Conservation (phyloP, 2,329 filamentous ascomycete species). For the Claviceps cyperi region DNA sequence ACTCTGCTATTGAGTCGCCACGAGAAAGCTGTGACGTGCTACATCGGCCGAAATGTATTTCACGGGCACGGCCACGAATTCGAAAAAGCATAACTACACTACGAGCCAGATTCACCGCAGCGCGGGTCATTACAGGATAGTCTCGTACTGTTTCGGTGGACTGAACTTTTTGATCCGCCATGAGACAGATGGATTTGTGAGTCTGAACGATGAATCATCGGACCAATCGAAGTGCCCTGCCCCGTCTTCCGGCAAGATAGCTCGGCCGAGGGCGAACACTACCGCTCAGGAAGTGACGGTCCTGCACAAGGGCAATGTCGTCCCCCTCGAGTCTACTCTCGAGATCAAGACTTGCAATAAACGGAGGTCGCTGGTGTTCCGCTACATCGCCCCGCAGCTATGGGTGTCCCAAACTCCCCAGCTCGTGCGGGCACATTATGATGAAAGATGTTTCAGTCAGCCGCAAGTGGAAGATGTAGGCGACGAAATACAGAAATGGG, state of each 20-base stretch:
- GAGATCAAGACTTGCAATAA: constrained; percentile 30
- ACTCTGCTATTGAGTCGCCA: constrained; percentile 25
- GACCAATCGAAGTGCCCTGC: constrained; percentile 13
- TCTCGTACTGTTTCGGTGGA: constrained; percentile 27
- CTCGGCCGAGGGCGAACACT: not conserved
- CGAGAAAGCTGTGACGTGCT: constrained; percentile 14
- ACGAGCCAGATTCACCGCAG: constrained; percentile 17
- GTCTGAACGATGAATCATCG: constrained; percentile 7
- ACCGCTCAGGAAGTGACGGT: constrained; percentile 16
- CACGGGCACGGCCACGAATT: constrained; percentile 30
- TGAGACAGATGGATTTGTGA: constrained; percentile 28
- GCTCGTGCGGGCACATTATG: constrained; percentile 30
- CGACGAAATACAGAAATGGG: constrained; percentile 19
- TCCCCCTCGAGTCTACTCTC: constrained; percentile 22
- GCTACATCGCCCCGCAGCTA: constrained; percentile 25
- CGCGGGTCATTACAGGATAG: constrained; percentile 30
- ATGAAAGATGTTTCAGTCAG: constrained; percentile 18
- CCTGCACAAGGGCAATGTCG: constrained; percentile 15
- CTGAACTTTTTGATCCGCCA: constrained; percentile 27
- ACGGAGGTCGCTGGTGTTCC: constrained; percentile 18
- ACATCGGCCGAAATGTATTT: constrained; percentile 22
- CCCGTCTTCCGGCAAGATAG: constrained; percentile 8
- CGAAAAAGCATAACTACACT: constrained; percentile 30
- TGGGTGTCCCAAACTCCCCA: constrained; percentile 32
- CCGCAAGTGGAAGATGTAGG: constrained; percentile 19